phyloP scores from a whole-genome alignment of 2,329 filamentous ascomycete species.

The Raffaelea arxii region DNA sequence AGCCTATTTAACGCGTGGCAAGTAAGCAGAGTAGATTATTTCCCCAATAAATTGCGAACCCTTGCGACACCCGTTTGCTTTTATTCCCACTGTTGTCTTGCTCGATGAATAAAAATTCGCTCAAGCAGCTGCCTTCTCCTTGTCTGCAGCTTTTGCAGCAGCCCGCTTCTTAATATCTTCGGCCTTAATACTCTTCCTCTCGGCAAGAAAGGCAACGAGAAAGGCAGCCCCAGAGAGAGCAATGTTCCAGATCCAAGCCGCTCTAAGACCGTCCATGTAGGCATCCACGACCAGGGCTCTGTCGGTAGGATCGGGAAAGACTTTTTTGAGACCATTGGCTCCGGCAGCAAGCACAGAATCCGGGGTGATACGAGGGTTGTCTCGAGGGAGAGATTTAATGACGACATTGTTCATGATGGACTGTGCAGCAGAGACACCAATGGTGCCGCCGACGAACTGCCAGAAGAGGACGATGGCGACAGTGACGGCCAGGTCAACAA shows the following conservation, averaged over 20 bases:
- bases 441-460: conserved; percentile 12
- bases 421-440: conserved; percentile 1
- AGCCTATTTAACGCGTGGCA: no score
- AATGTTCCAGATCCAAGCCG: neutral
- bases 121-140: no score
- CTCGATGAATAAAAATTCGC: no score
- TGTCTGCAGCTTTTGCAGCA: no score
- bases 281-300: neutral
- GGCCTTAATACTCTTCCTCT: neutral
- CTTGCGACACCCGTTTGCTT: no score
- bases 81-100: no score
- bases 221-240: neutral
- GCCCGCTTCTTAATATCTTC: neutral
- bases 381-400: neutral
- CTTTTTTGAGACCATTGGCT: neutral
- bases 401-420: neutral
- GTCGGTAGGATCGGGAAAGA: neutral
- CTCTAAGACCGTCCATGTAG: neutral
- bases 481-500: no score
- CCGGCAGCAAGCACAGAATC: neutral
- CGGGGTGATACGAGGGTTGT: neutral
- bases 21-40: no score
- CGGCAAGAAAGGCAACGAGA: neutral
- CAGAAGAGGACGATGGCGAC: conserved; percentile 17
- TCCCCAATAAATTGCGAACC: no score